These are phyloP conservation scores for Gnomoniopsis sp. DNA, from an alignment of 2,329 filamentous ascomycete species.

Conservation along the genomic window DNA sequence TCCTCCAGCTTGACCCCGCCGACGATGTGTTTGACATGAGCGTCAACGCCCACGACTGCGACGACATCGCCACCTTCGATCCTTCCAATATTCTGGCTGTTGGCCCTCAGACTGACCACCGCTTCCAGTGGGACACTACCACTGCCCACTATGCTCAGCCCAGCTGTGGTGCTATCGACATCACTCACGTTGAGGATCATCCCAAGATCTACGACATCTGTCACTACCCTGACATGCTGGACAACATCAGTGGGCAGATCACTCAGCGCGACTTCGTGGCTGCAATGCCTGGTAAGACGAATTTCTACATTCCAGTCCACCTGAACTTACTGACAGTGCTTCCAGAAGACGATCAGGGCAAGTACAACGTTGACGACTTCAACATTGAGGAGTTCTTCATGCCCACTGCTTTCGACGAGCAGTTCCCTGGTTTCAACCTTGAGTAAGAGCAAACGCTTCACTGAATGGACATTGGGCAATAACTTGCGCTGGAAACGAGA, in stretches of 20 bases:
- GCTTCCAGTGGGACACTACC: neutral
- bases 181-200: neutral
- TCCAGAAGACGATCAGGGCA: neutral
- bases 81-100: neutral
- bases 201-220: neutral
- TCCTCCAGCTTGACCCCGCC: neutral
- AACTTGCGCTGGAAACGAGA: no score
- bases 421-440: neutral
- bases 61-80: neutral
- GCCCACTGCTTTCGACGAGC: neutral
- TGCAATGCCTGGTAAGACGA: neutral
- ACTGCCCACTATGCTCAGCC: neutral
- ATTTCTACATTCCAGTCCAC: neutral
- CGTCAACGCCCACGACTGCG: neutral
- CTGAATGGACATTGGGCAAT: neutral
- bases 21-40: neutral
- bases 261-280: neutral
- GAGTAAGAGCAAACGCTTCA: neutral
- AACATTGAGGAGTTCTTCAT: neutral
- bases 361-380: neutral
- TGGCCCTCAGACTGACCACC: neutral
- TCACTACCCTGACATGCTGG: neutral
- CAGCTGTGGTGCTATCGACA: neutral
- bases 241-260: conserved; percentile 1
- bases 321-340: neutral